Base-by-base conservation (phyloP, 495 filamentous ascomycete species). In the Aspergillus heteromorphus region DNA sequence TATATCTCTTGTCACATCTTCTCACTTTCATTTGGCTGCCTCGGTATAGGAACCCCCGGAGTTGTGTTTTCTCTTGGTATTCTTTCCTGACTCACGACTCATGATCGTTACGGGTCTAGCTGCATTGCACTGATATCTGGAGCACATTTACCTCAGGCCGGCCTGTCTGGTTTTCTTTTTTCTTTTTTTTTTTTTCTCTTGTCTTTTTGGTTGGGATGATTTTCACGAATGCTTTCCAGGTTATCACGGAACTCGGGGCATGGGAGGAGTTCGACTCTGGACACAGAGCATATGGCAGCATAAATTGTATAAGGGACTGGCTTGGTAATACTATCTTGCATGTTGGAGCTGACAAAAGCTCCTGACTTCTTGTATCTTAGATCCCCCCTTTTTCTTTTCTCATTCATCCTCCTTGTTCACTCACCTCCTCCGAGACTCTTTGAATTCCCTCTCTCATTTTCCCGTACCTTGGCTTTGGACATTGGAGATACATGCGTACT, bases 221-320 rank as follows among this genome's bases (percentile, higher is more conserved):
- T 57, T 55, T 38, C 20, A 52, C 19, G 38, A 54, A 36, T 60
- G 55, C 21, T 49, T 60, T 63, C 23, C 49, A 55, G 45, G 51
- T 66, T 61, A 53, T 58, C 56, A 59, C 59, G 54, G 57, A 61
- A n/a, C n/a, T 56, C 62, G 47, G 58, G 65, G 72, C 66, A 72
- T 73, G 64, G 65, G 53, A 69, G 69, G 72, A 74, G 72, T 74
- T 73, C 59, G 50, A 62, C 66, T 55, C 51, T 61, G 64, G 55
- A 53, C 49, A 31, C 38, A 56, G 45, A 58, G 53, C 52, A 54
- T 61, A 57, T 53, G 52, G 51, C 54, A 65, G 69, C 66, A 70
- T 68, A 57, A 53, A 55, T 49, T 51, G 53, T 63, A 59, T 43
- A 49, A 53, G 56, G 45, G 58, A 38, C 62, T 54, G 50, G 55